These are phyloP conservation scores for Coriaria nepalensis DNA, from an alignment of 306 rosid species.

Conservation along the genomic window DNA sequence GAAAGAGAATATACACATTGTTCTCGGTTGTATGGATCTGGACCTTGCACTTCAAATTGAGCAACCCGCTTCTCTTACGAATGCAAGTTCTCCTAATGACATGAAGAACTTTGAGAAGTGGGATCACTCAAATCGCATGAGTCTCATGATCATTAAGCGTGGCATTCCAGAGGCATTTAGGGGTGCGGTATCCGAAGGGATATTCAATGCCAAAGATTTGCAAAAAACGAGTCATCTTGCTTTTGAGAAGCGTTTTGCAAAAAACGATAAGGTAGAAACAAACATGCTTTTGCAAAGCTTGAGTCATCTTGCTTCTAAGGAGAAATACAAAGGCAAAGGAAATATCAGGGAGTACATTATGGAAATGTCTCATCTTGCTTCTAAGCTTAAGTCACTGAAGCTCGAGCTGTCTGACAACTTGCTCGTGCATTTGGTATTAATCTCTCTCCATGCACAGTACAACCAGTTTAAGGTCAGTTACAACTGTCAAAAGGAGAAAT, in stretches of 20 bases:
- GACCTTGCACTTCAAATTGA: not conserved
- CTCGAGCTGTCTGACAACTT: not conserved
- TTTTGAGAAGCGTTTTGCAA: not conserved
- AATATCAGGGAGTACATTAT: not conserved
- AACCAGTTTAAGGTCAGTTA: not conserved
- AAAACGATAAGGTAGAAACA: not conserved
- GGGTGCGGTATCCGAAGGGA: not conserved
- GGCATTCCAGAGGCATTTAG: not conserved
- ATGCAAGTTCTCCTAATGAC: not conserved
- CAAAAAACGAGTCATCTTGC: too few relatives aligned
- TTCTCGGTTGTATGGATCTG: not conserved
- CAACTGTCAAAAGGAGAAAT: constrained; percentile 1
- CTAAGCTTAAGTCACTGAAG: not conserved
- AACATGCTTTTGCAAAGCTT: not conserved
- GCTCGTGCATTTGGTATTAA: not conserved
- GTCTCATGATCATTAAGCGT: not conserved
- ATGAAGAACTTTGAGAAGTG: not conserved
- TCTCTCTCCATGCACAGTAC: not conserved
- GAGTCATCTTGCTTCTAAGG: too few relatives aligned
- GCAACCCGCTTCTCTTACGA: not conserved
- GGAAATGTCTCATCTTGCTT: not conserved
- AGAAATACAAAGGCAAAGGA: not conserved
- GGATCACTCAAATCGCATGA: not conserved
- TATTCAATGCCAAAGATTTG: not conserved
- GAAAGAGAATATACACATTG: not conserved